Base-by-base conservation (phyloP, 1,139 yeast genomes). In the Debaryomyces coudertii region DNA sequence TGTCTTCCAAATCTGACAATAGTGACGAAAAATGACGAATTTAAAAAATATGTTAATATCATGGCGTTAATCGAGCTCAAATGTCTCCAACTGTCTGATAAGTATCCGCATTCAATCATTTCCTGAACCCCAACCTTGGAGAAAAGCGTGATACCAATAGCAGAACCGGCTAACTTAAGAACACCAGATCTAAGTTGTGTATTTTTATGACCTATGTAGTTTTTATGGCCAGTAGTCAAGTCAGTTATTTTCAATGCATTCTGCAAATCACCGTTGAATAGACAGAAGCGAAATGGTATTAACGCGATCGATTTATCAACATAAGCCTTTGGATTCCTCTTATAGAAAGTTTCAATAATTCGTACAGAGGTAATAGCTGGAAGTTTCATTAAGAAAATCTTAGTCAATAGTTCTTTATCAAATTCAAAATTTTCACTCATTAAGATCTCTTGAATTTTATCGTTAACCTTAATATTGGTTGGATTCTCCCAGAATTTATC, bases 1-100 rank as follows among this genome's bases (percentile, higher is more conserved):
- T 70, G 72, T 31, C 88, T 73, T 2, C 85, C 81, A 37, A 80
- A 79, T 47, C 80, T 68, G 16, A 87, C 86, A 40, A 87, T 63
- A 1, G 85, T 72, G 4, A 83, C 78, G 50, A 82, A 76, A 54
- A 81, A 79, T 20, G 87, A 74, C 42, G 87, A 75, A 55, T 87
- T 86, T 28, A 80, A 62, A 9, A 86, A 53, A 58, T 87, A 87
- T 0, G 90, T 82, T 34, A 80, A 65, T 8, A 83, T 65, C 82
- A 87, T 83, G 6, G 82, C 76, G 55, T 82, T 82, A 35, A 85
- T 66, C 2, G 85, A 76, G 8, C 77, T 68, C 44, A 78, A 51
- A 63, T 58, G 77, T 53, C 56, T 69, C 82, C 71, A 78, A 36
- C 52, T 65, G 49, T 57, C 70, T 46, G 62, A 64, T 20, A 67